Evolutionary conservation across 2,329 filamentous ascomycete genomes (phyloP).

Genomic region (Aspergillus sp.): DNA sequence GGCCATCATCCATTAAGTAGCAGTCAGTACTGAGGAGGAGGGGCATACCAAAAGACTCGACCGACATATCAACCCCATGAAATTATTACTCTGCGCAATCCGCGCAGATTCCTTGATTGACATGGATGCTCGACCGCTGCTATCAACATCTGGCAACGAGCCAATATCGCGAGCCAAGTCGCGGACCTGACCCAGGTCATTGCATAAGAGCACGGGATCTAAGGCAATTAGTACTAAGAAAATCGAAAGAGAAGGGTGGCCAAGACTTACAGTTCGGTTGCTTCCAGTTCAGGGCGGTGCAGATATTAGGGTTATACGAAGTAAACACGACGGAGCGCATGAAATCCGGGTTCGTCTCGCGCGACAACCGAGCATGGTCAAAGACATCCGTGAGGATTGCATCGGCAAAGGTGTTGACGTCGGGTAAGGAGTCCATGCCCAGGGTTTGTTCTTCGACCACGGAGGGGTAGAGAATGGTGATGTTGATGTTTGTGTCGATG

Average conservation of each 20-base stretch:
- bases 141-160: conserved; percentile 40
- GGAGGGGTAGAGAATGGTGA: conserved; percentile 86
- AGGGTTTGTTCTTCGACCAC: conserved; percentile 61
- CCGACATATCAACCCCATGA: conserved; percentile 93
- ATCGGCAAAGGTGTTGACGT: conserved; percentile 83
- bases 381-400: conserved; percentile 78
- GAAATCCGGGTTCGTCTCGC: conserved; percentile 58
- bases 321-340: conserved; percentile 88
- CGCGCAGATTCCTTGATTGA: conserved; percentile 93
- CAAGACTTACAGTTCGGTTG: conserved; percentile 76
- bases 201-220: conserved; percentile 90
- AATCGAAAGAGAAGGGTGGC: neutral
- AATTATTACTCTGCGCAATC: conserved; percentile 90
- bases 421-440: conserved; percentile 63
- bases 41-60: conserved; percentile 65
- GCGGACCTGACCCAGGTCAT: conserved; percentile 64
- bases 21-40: neutral
- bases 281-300: conserved; percentile 96
- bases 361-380: conserved; percentile 69
- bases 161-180: conserved; percentile 30
- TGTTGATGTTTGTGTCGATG: conserved; percentile 72
- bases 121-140: conserved; percentile 63
- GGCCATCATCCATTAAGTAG: conserved; percentile 1
- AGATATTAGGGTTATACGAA: conserved; percentile 82
- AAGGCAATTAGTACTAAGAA: neutral